Base-by-base conservation (phyloP, 192 early-diverging fungal genomes). In the Gigaspora rosea region DNA sequence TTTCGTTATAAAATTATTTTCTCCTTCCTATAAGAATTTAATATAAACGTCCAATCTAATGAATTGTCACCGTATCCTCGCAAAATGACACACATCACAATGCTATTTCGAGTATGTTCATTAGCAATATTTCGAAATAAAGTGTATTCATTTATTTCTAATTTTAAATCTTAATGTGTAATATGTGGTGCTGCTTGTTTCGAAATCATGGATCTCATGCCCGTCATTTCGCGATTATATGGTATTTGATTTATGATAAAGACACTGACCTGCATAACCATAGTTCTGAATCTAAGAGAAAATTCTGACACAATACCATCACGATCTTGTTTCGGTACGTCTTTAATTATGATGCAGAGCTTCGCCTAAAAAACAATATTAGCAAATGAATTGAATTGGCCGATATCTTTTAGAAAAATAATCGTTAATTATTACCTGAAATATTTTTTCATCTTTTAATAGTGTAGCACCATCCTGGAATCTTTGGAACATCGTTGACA, bases 401-500 rank as follows among this genome's bases (percentile, higher is more conserved):
- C 5, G 12, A 41, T 36, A 36, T 8, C 20, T 3, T 47, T 15
- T 6, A 27, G 1, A 27, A 0, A 27, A 27, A 27, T 15, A 68
- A 18, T 20, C n/a, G 0, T 33, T 7, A 57, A 32, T 13, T 12
- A 27, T 61, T 47, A 74, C 72, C n/a, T 74, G 72, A 62, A 74
- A 74, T 11, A 74, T 48, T 3, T 71, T 35, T 62, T 16, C 8
- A 36, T 75, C 59, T 0, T 36, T 27, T 7, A 75, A 75, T 50
- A 36, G 65, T 27, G 7, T 50, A 33, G 62, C 35, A 8, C 74
- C 61, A 36, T 65, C 78, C 35, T 78, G 78, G 61, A 78, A 78
- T 18, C 78, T 35, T 47, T 78, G 68, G 41, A 78, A 78, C 69
- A 78, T 78, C 62, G 33, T 13, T 9, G 78, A 78, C 16, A 78